Conservation (phyloP, 495 filamentous ascomycete genomes). For the Terfezia claveryi region DNA sequence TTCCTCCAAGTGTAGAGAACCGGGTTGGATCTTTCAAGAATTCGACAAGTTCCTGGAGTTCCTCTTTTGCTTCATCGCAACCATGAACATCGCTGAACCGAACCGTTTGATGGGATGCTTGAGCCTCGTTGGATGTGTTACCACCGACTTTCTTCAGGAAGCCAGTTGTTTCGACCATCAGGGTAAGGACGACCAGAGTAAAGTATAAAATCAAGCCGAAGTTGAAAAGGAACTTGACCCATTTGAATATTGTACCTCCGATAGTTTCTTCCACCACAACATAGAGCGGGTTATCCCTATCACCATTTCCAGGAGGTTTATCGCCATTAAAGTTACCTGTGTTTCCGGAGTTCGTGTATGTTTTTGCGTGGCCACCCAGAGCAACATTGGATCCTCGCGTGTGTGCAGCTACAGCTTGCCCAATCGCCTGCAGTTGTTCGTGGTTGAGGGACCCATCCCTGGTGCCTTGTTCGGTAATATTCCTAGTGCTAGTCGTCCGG, state of each 20-base stretch:
- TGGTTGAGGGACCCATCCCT: constrained; percentile 10
- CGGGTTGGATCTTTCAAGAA: constrained; percentile 80
- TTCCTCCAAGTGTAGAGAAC: constrained; percentile 80
- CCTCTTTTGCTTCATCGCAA: constrained; percentile 94
- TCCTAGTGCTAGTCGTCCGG: constrained; percentile 10
- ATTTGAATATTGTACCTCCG: constrained; percentile 58
- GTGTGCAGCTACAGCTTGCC: constrained; percentile 65
- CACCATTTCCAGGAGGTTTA: constrained; percentile 31
- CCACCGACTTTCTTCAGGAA: constrained; percentile 56
- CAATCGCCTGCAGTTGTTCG: constrained; percentile 60
- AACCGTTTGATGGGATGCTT: constrained; percentile 70
- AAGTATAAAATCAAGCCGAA: constrained; percentile 59
- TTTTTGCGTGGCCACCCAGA: constrained; percentile 24
- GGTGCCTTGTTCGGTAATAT: constrained; percentile 22
- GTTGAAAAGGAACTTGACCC: constrained; percentile 64
- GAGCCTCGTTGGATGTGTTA: constrained; percentile 52
- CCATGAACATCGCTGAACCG: constrained; percentile 91
- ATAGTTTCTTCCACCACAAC: constrained; percentile 90
- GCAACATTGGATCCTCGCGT: constrained; percentile 43
- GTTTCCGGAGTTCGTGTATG: constrained; percentile 9
- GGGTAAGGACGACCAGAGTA: constrained; percentile 46
- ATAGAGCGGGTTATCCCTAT: constrained; percentile 61
- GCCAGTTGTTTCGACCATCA: constrained; percentile 57
- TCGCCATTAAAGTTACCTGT: background rate
- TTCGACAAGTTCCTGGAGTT: constrained; percentile 88